Percentiles rank a stretch among this genome's conserved stretches.
Evolutionary conservation across 805 yeast species (phyloP).

Genomic region (Saccharomyces jurei): DNA sequence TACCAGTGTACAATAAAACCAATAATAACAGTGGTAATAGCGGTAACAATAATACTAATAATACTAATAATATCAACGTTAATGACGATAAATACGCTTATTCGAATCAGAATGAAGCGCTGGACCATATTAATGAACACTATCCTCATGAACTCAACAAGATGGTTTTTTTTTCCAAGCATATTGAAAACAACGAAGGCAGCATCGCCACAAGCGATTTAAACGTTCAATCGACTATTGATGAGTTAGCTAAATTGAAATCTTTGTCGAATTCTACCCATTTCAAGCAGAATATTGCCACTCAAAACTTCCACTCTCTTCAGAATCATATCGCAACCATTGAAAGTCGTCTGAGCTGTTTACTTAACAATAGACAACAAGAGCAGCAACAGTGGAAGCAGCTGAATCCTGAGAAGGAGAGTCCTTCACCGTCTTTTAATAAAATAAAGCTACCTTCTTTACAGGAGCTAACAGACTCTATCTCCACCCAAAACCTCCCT

Average conservation of each 20-base stretch:
- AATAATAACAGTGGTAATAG: background rate
- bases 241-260: background rate
- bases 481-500: background rate
- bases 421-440: background rate
- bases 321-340: background rate
- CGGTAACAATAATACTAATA: background rate
- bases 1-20: background rate
- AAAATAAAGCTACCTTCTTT: background rate
- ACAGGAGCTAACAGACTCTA: background rate
- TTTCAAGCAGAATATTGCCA: background rate
- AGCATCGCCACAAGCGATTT: background rate
- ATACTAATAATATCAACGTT: background rate
- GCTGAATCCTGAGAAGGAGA: background rate
- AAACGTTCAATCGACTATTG: background rate
- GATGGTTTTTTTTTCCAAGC: background rate
- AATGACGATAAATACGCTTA: background rate
- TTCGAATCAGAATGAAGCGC: background rate
- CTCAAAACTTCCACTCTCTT: background rate
- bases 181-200: background rate
- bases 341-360: background rate
- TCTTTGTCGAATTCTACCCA: background rate
- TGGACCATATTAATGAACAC: background rate
- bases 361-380: background rate
- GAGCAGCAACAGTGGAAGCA: background rate
- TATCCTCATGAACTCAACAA: background rate